Evolutionary conservation across 2,329 filamentous ascomycete species (phyloP).

Genomic region (Neonectria hederae): DNA sequence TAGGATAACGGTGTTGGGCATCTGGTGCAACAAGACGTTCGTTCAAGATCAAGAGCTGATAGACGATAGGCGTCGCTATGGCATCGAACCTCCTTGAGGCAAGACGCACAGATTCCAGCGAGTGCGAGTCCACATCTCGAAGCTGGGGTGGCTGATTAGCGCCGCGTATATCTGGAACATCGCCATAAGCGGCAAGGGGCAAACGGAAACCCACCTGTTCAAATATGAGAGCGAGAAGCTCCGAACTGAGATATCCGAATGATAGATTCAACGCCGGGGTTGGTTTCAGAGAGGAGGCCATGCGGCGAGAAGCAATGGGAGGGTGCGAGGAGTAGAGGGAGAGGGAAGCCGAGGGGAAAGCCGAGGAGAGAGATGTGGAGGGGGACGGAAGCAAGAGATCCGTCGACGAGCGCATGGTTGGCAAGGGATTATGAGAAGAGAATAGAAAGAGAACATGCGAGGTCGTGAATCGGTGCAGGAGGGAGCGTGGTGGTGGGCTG

Average conservation of each 20-base stretch:
- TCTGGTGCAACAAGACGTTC: conserved; percentile 48
- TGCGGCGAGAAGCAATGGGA: conserved; percentile 28
- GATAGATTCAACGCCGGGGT: conserved; percentile 21
- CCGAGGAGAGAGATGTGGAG: conserved; percentile 31
- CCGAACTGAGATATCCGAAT: conserved; percentile 51
- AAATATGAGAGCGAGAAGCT: conserved; percentile 54
- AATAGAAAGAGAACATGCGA: conserved; percentile 14
- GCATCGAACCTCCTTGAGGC: conserved; percentile 52
- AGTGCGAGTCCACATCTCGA: conserved; percentile 47
- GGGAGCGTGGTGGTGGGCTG: conserved; percentile 12
- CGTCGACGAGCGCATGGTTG: conserved; percentile 38
- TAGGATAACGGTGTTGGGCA: conserved; percentile 46
- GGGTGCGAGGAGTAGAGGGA: conserved; percentile 20
- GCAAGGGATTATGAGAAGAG: background rate
- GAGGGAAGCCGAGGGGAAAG: conserved; percentile 23
- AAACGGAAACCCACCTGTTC: conserved; percentile 48
- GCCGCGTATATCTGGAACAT: background rate
- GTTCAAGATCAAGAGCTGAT: conserved; percentile 52
- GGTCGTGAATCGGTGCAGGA: conserved; percentile 1
- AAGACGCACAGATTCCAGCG: conserved; percentile 49
- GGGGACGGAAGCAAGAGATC: conserved; percentile 33
- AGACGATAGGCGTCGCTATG: conserved; percentile 55
- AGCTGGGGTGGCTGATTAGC: conserved; percentile 47
- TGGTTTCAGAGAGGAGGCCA: conserved; percentile 31
- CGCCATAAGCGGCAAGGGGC: background rate